Percentiles rank a stretch among this genome's conserved stretches.
These are phyloP conservation scores for Panaeolus papilionaceus DNA, from an alignment of 768 basidiomycete species.

Conservation along the genomic window DNA sequence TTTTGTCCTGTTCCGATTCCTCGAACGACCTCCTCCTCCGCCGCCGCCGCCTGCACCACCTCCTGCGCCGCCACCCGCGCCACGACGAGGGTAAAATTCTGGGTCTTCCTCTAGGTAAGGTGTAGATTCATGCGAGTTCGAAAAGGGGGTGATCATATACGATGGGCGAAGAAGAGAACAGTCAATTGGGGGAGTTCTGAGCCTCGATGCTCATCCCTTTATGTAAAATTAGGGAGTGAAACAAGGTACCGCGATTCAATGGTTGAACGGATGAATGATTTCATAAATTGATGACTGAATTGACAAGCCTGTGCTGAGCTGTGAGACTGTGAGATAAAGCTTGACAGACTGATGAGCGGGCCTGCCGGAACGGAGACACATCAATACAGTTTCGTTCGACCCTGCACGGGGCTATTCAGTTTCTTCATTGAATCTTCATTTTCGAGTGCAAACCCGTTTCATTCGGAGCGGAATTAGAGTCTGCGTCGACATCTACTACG, in stretches of 20 bases:
- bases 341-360: not conserved
- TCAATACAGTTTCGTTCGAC: no score
- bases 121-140: not conserved
- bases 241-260: not conserved
- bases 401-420: no score
- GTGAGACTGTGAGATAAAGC: no score
- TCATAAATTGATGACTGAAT: not conserved
- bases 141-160: slow-evolving; percentile 4
- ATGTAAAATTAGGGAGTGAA: not conserved
- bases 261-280: not conserved
- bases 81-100: not conserved
- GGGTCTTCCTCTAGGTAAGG: not conserved
- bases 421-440: no score
- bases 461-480: no score
- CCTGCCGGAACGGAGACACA: no score
- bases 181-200: no score
- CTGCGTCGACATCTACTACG: no score
- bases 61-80: not conserved
- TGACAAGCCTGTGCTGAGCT: not conserved
- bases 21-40: no score
- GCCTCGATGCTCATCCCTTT: not conserved
- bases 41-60: no score
- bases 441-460: no score
- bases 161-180: not conserved
- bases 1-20: not conserved